A percentile compares a stretch with the other conserved stretches of the same genome.
Evolutionary conservation across 2,329 filamentous ascomycete genomes (phyloP).

Genomic region (Monilinia laxa): DNA sequence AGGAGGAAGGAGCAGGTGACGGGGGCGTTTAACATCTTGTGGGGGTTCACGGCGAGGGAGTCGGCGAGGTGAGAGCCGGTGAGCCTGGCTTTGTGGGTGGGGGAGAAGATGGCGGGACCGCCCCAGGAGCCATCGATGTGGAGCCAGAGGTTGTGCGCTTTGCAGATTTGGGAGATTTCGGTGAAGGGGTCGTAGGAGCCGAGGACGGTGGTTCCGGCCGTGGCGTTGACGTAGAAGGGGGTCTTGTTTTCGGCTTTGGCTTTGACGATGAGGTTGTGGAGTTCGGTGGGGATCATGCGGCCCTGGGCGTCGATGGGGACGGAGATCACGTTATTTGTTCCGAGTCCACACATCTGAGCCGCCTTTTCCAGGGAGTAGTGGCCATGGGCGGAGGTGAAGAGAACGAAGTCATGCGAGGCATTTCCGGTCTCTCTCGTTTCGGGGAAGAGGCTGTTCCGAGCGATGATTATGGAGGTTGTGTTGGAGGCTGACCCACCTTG

Average conservation of each 20-base stretch:
- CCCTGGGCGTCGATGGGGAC: conserved; percentile 74
- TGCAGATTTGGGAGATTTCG: conserved; percentile 68
- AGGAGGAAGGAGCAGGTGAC: conserved; percentile 90
- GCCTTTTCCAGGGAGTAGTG: conserved; percentile 96
- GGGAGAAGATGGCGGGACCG: conserved; percentile 75
- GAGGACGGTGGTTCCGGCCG: conserved; percentile 89
- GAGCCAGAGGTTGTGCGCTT: conserved; percentile 75
- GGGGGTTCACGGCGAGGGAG: conserved; percentile 84
- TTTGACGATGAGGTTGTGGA: conserved; percentile 61
- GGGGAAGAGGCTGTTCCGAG: conserved; percentile 82
- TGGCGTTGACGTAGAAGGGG: conserved; percentile 93
- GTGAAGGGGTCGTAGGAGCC: conserved; percentile 83
- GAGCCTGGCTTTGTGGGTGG: conserved; percentile 63
- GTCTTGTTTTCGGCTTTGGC: conserved; percentile 69
- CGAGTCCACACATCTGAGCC: conserved; percentile 85
- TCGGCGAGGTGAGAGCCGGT: conserved; percentile 72
- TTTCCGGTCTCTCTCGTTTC: conserved; percentile 74
- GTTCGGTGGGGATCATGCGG: conserved; percentile 64
- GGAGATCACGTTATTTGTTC: conserved; percentile 67
- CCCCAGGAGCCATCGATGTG: conserved; percentile 95
- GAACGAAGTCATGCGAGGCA: conserved; percentile 62
- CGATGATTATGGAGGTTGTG: conserved; percentile 79
- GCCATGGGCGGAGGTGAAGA: conserved; percentile 87
- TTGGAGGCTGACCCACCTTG: conserved; percentile 86
- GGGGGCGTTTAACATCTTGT: conserved; percentile 95